A percentile compares a stretch with the other conserved stretches of the same genome.
Conservation (phyloP, 345 rosid genomes). For the Gossypium arboreum region DNA sequence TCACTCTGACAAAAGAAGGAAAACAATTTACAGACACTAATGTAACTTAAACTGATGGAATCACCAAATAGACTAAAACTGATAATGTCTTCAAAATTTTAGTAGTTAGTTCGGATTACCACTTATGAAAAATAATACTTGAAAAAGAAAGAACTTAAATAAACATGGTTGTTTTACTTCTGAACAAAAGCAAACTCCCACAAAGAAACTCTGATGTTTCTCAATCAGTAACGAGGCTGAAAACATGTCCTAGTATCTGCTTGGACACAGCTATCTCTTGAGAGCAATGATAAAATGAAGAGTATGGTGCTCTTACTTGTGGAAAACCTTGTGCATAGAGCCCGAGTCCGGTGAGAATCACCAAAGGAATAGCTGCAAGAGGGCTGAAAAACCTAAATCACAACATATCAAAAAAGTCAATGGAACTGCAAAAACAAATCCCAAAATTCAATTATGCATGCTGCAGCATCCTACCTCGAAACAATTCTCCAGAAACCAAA, state of each 20-base stretch:
- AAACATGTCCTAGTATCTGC: neutral
- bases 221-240: neutral
- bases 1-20: constrained; percentile 3
- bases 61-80: neutral
- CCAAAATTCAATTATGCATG: neutral
- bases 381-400: constrained; percentile 70
- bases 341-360: constrained; percentile 82
- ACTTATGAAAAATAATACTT: neutral
- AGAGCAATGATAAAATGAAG: neutral
- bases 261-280: neutral
- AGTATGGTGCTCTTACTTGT: constrained; percentile 38
- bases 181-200: neutral
- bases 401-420: constrained; percentile 7
- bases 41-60: neutral
- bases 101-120: neutral
- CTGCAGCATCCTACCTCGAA: constrained; percentile 36
- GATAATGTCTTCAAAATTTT: neutral
- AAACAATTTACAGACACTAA: neutral
- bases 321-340: constrained; percentile 69
- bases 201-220: neutral
- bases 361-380: constrained; percentile 76
- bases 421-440: neutral
- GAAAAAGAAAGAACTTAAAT: neutral
- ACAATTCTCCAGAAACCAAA: constrained; percentile 82
- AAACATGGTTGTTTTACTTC: neutral